Conservation (phyloP, 1,139 yeast species). For the Taphrina confusa region DNA sequence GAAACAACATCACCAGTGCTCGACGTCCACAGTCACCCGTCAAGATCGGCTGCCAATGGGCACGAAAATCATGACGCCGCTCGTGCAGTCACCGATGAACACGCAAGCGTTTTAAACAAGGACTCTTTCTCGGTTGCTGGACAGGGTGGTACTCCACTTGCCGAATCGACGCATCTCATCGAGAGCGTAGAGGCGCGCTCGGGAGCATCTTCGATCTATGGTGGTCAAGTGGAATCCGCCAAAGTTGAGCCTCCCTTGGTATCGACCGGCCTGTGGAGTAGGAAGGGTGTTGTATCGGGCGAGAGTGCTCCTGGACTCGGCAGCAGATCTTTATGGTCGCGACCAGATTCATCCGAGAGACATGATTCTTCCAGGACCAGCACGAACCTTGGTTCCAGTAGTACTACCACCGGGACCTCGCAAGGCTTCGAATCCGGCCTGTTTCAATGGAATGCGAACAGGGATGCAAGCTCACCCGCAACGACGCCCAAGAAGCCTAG, state of each 20-base stretch:
- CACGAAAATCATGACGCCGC: no score
- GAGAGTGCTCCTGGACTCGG: background rate
- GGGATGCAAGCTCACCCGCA: background rate
- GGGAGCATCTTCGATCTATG: background rate
- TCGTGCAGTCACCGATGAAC: no score
- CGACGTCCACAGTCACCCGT: no score
- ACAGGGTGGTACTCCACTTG: no score
- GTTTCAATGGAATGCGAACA: slow-evolving; percentile 7
- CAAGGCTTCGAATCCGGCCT: slow-evolving; percentile 7
- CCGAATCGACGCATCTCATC: background rate
- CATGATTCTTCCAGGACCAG: background rate
- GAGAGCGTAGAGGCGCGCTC: background rate
- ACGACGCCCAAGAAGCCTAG: background rate
- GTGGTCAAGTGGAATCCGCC: background rate
- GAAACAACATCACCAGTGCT: background rate
- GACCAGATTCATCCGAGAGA: background rate
- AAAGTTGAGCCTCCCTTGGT: slow-evolving; percentile 3
- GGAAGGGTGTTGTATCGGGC: background rate
- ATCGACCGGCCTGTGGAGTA: slow-evolving; percentile 1
- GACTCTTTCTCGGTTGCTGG: no score
- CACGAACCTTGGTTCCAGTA: background rate
- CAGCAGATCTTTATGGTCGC: background rate
- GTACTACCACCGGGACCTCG: background rate
- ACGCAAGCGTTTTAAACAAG: no score
- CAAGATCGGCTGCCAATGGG: no score